Conservation (phyloP, 2,329 filamentous ascomycete genomes). For the Clonostachys chloroleuca region DNA sequence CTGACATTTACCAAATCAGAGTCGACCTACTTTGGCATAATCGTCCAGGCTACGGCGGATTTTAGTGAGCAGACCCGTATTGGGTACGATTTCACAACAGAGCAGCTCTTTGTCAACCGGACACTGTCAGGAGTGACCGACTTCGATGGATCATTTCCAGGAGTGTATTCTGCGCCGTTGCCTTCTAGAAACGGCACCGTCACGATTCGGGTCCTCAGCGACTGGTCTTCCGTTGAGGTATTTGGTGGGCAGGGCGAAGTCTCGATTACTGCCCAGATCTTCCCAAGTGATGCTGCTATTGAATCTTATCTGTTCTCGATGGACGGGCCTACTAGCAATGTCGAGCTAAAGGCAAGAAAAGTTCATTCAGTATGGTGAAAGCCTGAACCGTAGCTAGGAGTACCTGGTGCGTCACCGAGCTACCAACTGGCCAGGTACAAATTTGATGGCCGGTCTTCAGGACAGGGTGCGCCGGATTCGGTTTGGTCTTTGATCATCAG, state of each 20-base stretch:
- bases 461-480: too few species aligned
- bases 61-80: slow-evolving; percentile 1
- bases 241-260: slow-evolving; percentile 1
- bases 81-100: slow-evolving; percentile 1
- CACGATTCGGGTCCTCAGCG: slow-evolving; percentile 2
- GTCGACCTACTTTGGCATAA: slow-evolving; percentile 1
- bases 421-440: too few species aligned
- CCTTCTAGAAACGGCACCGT: background rate
- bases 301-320: slow-evolving; percentile 1
- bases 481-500: too few species aligned
- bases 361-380: background rate
- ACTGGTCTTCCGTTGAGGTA: slow-evolving; percentile 4
- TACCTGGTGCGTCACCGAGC: too few species aligned
- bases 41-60: slow-evolving; percentile 1
- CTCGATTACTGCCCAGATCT: slow-evolving; percentile 1
- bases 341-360: background rate
- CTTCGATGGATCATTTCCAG: slow-evolving; percentile 1
- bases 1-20: slow-evolving; percentile 1
- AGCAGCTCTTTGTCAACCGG: slow-evolving; percentile 1
- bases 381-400: background rate
- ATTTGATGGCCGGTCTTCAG: too few species aligned
- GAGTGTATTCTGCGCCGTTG: slow-evolving; percentile 1
- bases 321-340: background rate
- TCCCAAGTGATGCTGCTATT: slow-evolving; percentile 1
- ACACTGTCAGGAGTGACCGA: slow-evolving; percentile 1